Evolutionary conservation across 2,329 filamentous ascomycete genomes (phyloP).

Genomic region (Aspergillus sclerotialis): DNA sequence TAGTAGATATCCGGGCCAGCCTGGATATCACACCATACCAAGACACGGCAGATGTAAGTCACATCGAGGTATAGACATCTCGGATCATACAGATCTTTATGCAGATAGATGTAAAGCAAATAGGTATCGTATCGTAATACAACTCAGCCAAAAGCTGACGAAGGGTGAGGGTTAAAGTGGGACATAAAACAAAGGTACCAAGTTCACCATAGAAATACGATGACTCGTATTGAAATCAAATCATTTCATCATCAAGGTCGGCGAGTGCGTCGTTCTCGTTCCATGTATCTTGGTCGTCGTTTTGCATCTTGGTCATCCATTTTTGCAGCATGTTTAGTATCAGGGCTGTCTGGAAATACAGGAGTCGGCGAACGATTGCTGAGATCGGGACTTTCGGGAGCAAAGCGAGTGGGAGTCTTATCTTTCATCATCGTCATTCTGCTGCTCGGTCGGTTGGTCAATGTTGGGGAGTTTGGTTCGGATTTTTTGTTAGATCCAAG

Average conservation of each 20-base stretch:
- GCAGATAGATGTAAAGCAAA: too few relatives aligned
- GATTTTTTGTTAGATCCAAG: slow-evolving; percentile 17
- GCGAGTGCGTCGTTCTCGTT: slow-evolving; percentile 23
- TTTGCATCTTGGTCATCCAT: slow-evolving; percentile 9
- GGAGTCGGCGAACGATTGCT: slow-evolving; percentile 4
- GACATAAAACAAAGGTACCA: too few relatives aligned
- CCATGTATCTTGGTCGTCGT: slow-evolving; percentile 25
- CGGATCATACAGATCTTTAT: too few relatives aligned
- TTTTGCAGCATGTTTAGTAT: slow-evolving; percentile 10
- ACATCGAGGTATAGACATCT: too few relatives aligned
- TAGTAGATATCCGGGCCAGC: too few relatives aligned
- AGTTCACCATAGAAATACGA: too few relatives aligned
- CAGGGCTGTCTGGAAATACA: slow-evolving; percentile 4
- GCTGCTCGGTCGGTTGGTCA: slow-evolving; percentile 1
- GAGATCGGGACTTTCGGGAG: slow-evolving; percentile 9
- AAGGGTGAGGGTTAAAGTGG: too few relatives aligned
- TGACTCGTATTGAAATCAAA: too few relatives aligned
- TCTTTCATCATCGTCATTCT: slow-evolving; percentile 10
- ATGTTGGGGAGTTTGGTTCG: slow-evolving; percentile 7
- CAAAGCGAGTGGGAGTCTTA: slow-evolving; percentile 10
- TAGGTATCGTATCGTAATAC: too few relatives aligned
- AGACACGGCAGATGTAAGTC: too few relatives aligned
- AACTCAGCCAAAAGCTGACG: too few relatives aligned
- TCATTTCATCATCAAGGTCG: slow-evolving; percentile 10
- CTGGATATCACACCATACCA: too few relatives aligned